Base-by-base conservation (phyloP, 2,329 filamentous ascomycete species). In the Aureobasidium sp. region DNA sequence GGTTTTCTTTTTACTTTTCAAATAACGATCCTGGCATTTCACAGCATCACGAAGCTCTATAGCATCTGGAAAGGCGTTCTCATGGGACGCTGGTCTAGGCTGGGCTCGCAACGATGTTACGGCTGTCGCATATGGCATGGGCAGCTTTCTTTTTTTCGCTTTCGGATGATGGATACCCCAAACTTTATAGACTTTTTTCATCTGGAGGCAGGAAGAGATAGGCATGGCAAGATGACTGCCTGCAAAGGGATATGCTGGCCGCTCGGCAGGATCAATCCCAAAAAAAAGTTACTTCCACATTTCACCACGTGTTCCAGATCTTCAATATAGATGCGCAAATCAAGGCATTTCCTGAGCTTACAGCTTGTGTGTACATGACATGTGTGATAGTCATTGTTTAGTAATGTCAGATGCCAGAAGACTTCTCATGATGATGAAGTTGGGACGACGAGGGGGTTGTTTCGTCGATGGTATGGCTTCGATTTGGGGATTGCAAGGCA, bases 21-120 rank as follows among this genome's bases (percentile, higher is more conserved):
- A 52, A 41, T 52, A 63, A 50, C 21, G 61, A 63, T 59, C 61
- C 61, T 63, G 61, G 53, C 61, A 59, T 63, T 58, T 63, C 44
- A 61, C 30, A 11, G 59, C 59, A 61, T 61, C 48, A 47, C 49
- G 42, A 53, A 27, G 59, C 49, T 39, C 48, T 52, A 27, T 15
- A 50, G 59, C 59, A 61, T 53, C 59, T 61, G 59, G 42, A 54
- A 41, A 29, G 61, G 61, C 55, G 61, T 63, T 63, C 61, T 63
- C 25, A 39, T 29, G 49, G 59, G 42, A 42, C 59, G 59, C 49
- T 54, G 27, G 37, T 41, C 59, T 42, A 49, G 59, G 41, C 59
- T 54, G 42, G 59, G 59, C 59, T 41, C n/a, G 9, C 48, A 41
- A 59, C 39, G 57, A 61, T 61, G 59, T 61, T 55, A 55, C 42